Base-by-base conservation (phyloP, 75 land plant genomes). In the Isoetes taiwanensis region DNA sequence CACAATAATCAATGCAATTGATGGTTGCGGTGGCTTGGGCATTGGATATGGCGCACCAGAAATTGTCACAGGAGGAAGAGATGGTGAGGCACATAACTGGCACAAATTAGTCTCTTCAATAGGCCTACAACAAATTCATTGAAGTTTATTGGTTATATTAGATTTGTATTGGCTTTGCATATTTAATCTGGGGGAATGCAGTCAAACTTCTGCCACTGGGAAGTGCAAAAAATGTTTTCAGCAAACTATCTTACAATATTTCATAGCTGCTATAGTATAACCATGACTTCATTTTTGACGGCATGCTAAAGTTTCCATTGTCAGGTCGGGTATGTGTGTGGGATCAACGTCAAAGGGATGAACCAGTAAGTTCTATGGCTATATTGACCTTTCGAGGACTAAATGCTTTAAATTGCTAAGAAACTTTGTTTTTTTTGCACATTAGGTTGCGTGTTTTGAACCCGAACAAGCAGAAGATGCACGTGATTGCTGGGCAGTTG, bases 11-110 rank as follows among this genome's bases (percentile, higher is more conserved):
- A 72, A 72, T 68, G 64, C 72, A 9, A 72, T 72, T 43, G 75
- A 72, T 72, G 75, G 75, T 2, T 61, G 64, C 41, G 75, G 75
- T 17, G 75, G 75, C 21, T 50, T 68, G 29, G 72, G 57, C 10
- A 48, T 72, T 56, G 75, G 75, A 24, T 63, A 67, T 57, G 75
- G 75, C 32, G 66, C 75, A 26, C 75, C 75, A 16, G 75, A 72
- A 55, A 68, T 72, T 17, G 75, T 60, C 0, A 72, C 75, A n/a
- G 75, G 72, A 5, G 71, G 71, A 56, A 41, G 75, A 31, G 75
- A 72, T 72, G 75, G 75, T 64, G 35, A 24, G 48, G n/a, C n/a
- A n/a, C n/a, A n/a, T n/a, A n/a, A n/a, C n/a, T n/a, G n/a, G n/a
- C n/a, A n/a, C n/a, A n/a, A n/a, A n/a, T n/a, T n/a, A n/a, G n/a